These are phyloP conservation scores for Suillus subluteus DNA, from an alignment of 768 basidiomycete genomes.

Conservation along the genomic window DNA sequence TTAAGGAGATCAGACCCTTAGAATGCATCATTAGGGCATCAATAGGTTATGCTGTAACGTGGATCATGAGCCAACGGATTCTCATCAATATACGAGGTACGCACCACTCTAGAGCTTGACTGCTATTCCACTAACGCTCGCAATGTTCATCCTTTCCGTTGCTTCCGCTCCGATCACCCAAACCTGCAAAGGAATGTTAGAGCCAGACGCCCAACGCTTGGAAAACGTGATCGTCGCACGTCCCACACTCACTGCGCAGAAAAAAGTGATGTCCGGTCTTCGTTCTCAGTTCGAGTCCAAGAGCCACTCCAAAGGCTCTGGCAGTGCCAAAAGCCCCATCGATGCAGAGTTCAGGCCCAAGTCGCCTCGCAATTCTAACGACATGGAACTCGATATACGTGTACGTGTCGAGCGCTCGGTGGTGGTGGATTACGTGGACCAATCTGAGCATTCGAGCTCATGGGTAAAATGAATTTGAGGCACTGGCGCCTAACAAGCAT, in stretches of 20 bases:
- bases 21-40: slow-evolving; percentile 44
- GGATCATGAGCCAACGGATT: slow-evolving; percentile 65
- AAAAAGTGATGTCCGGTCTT: slow-evolving; percentile 25
- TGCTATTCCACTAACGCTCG: neutral
- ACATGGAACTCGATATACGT: slow-evolving; percentile 33
- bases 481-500: neutral
- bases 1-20: neutral
- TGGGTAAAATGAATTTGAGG: slow-evolving; percentile 19
- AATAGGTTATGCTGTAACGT: slow-evolving; percentile 57
- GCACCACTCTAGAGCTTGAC: slow-evolving; percentile 12
- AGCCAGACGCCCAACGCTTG: slow-evolving; percentile 27
- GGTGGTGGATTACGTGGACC: slow-evolving; percentile 27
- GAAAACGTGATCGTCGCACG: slow-evolving; percentile 35
- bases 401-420: slow-evolving; percentile 36
- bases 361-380: slow-evolving; percentile 12
- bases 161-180: neutral
- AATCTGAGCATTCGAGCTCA: slow-evolving; percentile 13
- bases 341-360: slow-evolving; percentile 23
- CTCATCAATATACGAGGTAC: slow-evolving; percentile 59
- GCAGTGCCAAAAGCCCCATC: slow-evolving; percentile 17
- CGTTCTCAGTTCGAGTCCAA: slow-evolving; percentile 28
- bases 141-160: neutral
- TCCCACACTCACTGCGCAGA: slow-evolving; percentile 14
- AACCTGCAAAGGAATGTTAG: slow-evolving; percentile 22
- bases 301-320: neutral